phyloP scores from a whole-genome alignment of 2,329 filamentous ascomycete species.

The Cercospora zeina region DNA sequence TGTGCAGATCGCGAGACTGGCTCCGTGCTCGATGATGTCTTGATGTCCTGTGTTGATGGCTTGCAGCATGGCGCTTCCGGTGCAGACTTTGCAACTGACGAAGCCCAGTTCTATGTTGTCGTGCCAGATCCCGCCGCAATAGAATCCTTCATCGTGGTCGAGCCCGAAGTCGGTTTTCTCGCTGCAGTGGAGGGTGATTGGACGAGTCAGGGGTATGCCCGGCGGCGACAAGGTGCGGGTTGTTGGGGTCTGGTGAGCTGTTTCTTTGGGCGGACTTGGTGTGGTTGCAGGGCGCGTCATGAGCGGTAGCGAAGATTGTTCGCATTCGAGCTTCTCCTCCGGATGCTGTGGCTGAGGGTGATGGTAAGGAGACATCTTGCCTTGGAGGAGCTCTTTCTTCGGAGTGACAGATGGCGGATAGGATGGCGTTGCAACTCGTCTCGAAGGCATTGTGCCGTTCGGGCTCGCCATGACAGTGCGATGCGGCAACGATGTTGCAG shows the following conservation, averaged over 20 bases:
- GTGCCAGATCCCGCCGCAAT: slow-evolving; percentile 3
- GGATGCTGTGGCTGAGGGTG: neutral
- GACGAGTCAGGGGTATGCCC: neutral
- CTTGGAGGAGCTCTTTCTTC: neutral
- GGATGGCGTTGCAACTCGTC: neutral
- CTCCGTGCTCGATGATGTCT: neutral
- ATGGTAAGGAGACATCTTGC: neutral
- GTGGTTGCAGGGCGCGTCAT: neutral
- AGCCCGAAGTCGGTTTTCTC: neutral
- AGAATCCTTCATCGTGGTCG: neutral
- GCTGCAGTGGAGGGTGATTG: neutral
- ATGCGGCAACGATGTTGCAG: neutral
- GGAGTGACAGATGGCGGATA: neutral
- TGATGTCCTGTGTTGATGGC: neutral
- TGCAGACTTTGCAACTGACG: slow-evolving; percentile 7
- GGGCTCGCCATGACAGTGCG: too few relatives aligned
- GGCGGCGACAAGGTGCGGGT: neutral
- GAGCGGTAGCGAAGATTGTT: neutral
- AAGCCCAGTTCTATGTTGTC: neutral
- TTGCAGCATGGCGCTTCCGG: neutral
- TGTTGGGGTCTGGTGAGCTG: neutral
- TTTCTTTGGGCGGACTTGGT: neutral
- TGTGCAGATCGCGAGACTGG: neutral
- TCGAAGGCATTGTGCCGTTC: neutral
- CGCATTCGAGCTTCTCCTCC: neutral